Conservation (phyloP, 2,329 filamentous ascomycete species). For the Cephalotrichum gorgonifer region DNA sequence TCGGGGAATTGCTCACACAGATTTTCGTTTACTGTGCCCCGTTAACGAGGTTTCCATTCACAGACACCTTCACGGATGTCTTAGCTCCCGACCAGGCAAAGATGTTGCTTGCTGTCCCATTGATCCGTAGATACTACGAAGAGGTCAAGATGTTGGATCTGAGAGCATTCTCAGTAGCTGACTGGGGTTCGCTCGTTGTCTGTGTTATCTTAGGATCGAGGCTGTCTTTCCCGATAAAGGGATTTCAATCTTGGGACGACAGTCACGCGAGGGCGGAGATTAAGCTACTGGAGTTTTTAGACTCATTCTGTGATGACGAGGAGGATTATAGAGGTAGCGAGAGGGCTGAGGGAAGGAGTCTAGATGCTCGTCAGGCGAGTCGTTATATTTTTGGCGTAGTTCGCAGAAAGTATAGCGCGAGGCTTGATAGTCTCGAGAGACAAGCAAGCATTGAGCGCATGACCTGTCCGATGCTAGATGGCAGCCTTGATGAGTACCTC, state of each 20-base stretch:
- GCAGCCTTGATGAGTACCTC: slow-evolving; percentile 34
- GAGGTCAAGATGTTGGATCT: neutral
- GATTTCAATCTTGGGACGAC: slow-evolving; percentile 16
- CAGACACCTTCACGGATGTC: neutral
- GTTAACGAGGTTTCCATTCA: neutral
- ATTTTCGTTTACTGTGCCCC: neutral
- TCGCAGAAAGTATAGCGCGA: slow-evolving; percentile 33
- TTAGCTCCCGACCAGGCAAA: neutral
- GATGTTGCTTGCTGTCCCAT: neutral
- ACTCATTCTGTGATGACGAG: slow-evolving; percentile 18
- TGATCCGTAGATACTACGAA: neutral
- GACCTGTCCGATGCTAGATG: slow-evolving; percentile 42
- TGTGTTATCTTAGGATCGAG: slow-evolving; percentile 1
- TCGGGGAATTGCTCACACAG: neutral
- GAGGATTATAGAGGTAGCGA: slow-evolving; percentile 7
- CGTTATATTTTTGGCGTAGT: slow-evolving; percentile 34
- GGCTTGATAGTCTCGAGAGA: slow-evolving; percentile 24
- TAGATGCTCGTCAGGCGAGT: slow-evolving; percentile 33
- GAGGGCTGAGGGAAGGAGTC: slow-evolving; percentile 14
- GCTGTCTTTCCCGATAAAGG: neutral
- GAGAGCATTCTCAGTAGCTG: neutral
- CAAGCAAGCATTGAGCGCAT: slow-evolving; percentile 11
- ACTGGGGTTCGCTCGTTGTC: neutral
- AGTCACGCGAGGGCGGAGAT: slow-evolving; percentile 27
- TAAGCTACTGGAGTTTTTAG: slow-evolving; percentile 27